A percentile compares a stretch with the other conserved stretches of the same genome.
These are phyloP conservation scores for Exidia glandulosa DNA, from an alignment of 768 basidiomycete genomes.

Conservation along the genomic window DNA sequence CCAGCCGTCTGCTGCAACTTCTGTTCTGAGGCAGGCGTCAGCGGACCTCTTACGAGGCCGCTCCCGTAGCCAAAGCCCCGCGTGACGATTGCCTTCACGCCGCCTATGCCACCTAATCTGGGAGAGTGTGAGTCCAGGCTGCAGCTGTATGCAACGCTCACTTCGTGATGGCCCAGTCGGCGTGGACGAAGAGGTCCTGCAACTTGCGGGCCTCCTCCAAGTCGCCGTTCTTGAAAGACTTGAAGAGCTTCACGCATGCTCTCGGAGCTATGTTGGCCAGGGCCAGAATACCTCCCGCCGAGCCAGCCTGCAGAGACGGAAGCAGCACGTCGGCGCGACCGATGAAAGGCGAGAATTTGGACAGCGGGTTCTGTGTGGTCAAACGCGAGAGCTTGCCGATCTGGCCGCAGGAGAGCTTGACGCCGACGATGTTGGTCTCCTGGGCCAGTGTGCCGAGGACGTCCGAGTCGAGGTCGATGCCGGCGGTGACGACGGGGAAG, in stretches of 20 bases:
- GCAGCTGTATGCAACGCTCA: too few relatives aligned
- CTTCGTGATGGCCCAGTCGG: slow-evolving; percentile 53
- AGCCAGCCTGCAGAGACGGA: slow-evolving; percentile 47
- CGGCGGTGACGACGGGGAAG: slow-evolving; percentile 47
- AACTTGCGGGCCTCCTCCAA: slow-evolving; percentile 47
- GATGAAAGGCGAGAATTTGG: slow-evolving; percentile 59
- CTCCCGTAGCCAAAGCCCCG: slow-evolving; percentile 56
- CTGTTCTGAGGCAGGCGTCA: slow-evolving; percentile 30
- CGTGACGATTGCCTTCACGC: slow-evolving; percentile 52
- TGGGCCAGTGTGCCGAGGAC: slow-evolving; percentile 52
- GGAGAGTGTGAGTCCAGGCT: too few relatives aligned
- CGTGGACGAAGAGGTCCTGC: slow-evolving; percentile 51
- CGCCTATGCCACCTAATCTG: slow-evolving; percentile 59
- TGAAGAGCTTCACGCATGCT: slow-evolving; percentile 38
- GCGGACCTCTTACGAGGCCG: slow-evolving; percentile 35
- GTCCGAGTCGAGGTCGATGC: slow-evolving; percentile 66
- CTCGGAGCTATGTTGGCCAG: slow-evolving; percentile 45
- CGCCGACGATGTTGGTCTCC: slow-evolving; percentile 80
- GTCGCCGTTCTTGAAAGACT: slow-evolving; percentile 41
- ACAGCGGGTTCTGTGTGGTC: slow-evolving; percentile 40
- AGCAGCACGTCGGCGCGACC: slow-evolving; percentile 62
- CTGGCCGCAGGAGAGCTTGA: slow-evolving; percentile 75
- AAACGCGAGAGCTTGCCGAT: slow-evolving; percentile 77
- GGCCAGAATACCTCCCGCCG: slow-evolving; percentile 57
- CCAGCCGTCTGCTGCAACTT: slow-evolving; percentile 30